Base-by-base conservation (phyloP, 495 filamentous ascomycete species). In the Schizothecium vesticola region DNA sequence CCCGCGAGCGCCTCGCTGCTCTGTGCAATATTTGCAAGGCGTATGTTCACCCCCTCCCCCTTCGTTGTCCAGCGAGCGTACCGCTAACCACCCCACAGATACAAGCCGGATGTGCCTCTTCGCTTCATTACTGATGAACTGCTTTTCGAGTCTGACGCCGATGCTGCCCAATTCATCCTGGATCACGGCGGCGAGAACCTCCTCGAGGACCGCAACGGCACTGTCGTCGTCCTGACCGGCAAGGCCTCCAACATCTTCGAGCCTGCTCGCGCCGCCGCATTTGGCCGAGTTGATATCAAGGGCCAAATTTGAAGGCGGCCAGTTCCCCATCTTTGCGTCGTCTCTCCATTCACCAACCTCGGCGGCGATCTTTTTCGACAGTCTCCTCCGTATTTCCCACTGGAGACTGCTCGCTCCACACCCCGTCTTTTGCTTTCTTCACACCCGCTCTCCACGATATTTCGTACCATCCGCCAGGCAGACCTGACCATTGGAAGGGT, bases 51-150 rank as follows among this genome's bases (percentile, higher is more conserved):
- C 12, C 11, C 5, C 19, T 25, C 24, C 11, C 3, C 21, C 61
- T 29, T 55, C 28, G 11, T 57, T 67, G 33, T 16, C 12, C 33
- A 43, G 13, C 33, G 43, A n/a, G 19, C 19, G 5, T 51, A n/a
- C 19, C 16, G 69, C 80, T 88, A 76, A 87, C 76, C 57, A 64
- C 12, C 0, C 28, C 55, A 19, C 59, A 98, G 95, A 71, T 98
- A 97, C 81, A 95, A 95, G 78, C 90, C 89, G 59, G 91, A 93
- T 75, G 86, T 98, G 75, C 90, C 89, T 65, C 84, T 98, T 68
- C 89, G 91, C 72, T 97, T 97, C 80, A 86, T 99, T 71, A 94
- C 93, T 28, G 91, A 98, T 81, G 95, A 98, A 76, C 89, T 99
- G 65, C 93, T 90, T 62, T 99, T 98, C 77, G 92, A 97, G 79